phyloP scores from a whole-genome alignment of 129 eudicot genomes.

The Tanacetum coccineum region DNA sequence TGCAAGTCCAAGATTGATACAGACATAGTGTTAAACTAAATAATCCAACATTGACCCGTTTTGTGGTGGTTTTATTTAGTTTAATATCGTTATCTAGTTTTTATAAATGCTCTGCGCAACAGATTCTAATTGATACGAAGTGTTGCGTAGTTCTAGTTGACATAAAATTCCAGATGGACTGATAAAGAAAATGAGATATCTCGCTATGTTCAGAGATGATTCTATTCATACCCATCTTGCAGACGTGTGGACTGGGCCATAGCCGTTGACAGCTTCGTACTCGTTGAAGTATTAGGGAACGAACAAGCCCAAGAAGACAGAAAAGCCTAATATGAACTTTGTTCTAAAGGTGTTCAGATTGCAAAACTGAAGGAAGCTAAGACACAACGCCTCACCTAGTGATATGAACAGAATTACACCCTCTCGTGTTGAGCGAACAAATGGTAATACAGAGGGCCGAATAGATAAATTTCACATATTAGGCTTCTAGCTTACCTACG shows the following conservation, averaged over 20 bases:
- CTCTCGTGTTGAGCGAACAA: neutral
- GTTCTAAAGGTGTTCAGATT: slow-evolving; percentile 63
- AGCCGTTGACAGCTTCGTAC: slow-evolving; percentile 45
- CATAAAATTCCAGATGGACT: slow-evolving; percentile 9
- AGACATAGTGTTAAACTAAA: neutral
- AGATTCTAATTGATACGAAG: neutral
- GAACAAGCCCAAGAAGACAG: slow-evolving; percentile 56
- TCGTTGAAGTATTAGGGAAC: slow-evolving; percentile 58
- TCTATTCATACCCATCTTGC: slow-evolving; percentile 53
- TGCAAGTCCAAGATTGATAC: neutral
- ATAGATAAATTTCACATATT: neutral
- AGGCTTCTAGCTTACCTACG: slow-evolving; percentile 62
- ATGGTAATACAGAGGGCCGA: neutral
- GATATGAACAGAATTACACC: slow-evolving; percentile 13
- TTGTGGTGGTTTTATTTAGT: neutral
- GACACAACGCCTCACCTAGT: slow-evolving; percentile 63
- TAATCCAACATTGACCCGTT: slow-evolving; percentile 2
- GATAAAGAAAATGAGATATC: neutral
- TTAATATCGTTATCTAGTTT: neutral
- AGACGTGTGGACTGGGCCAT: slow-evolving; percentile 53
- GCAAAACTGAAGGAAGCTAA: slow-evolving; percentile 74
- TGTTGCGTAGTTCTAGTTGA: neutral
- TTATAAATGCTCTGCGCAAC: neutral
- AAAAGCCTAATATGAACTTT: slow-evolving; percentile 50
- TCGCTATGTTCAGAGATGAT: neutral